A percentile compares a stretch with the other conserved stretches of the same genome.
Conservation (phyloP, 2,329 filamentous ascomycete species). For the Emergomyces pasteurianus region DNA sequence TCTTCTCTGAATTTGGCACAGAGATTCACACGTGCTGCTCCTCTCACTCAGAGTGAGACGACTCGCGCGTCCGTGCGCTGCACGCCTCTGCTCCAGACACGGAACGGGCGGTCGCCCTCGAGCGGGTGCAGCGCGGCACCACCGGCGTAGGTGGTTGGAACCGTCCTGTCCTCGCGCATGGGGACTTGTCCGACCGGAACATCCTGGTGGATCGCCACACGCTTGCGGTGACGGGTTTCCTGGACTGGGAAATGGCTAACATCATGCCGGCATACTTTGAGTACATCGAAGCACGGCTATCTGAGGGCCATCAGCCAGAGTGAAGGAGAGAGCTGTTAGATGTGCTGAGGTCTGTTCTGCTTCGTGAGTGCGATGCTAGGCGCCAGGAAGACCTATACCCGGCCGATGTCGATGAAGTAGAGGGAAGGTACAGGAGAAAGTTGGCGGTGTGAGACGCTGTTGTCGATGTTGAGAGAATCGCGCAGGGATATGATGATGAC, state of each 20-base stretch:
- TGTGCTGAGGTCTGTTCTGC: constrained; percentile 11
- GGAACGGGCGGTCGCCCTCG: constrained; percentile 8
- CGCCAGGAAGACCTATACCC: neutral
- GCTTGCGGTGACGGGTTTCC: constrained; percentile 10
- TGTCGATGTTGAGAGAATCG: constrained; percentile 8
- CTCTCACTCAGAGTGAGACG: constrained; percentile 11
- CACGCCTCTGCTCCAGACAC: neutral
- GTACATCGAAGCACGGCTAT: constrained; percentile 10
- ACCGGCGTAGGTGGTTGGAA: constrained; percentile 7
- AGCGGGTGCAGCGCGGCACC: constrained; percentile 11
- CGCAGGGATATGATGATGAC: constrained; percentile 8
- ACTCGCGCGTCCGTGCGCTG: constrained; percentile 9
- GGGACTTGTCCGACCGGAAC: constrained; percentile 11
- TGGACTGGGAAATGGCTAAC: constrained; percentile 12
- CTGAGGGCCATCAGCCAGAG: constrained; percentile 9
- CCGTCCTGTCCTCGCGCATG: constrained; percentile 10
- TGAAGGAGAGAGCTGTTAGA: constrained; percentile 12
- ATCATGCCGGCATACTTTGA: constrained; percentile 13
- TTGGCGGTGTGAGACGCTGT: constrained; percentile 9
- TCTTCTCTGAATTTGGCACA: constrained; percentile 1
- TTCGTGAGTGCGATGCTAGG: constrained; percentile 7
- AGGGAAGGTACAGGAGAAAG: constrained; percentile 7
- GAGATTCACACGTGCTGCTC: constrained; percentile 4
- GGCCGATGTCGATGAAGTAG: constrained; percentile 3
- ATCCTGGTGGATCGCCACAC: constrained; percentile 11